Base-by-base conservation (phyloP, 176 grass and related monocot genomes). In the Cymbopogon citratus region DNA sequence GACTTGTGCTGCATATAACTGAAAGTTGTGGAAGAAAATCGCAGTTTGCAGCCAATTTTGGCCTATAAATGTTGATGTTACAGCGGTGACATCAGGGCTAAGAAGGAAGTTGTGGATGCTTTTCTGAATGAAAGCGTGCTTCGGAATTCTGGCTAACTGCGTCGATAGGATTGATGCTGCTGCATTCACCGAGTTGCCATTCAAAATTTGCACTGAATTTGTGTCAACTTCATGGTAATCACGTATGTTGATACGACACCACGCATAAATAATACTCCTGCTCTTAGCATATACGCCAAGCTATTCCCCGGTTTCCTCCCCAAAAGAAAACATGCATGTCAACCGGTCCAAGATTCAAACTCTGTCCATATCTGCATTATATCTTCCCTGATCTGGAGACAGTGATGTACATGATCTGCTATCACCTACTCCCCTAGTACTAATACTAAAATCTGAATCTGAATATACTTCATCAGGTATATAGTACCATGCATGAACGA, bases 61-160 rank as follows among this genome's bases (percentile, higher is more conserved):
- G 25, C 13, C 9, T 38, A 78, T 77, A 71, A 71, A 78, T 85
- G 60, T 48, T 23, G 83, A 78, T 70, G 82, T 45, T 69, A 45
- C 73, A 45, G 73, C 63, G 2, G 49, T 78, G 49, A 85, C 36
- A 60, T 84, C 62, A 67, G 34, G 14, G 39, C 15, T 12, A 66
- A 24, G 4, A 52, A 29, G 41, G 13, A 54, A 31, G 60, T 16
- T 25, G 18, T 2, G 4, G 18, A 9, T 21, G 5, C 4, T 35
- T 54, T 34, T 74, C 73, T 36, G 49, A 56, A 14, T 28, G 45
- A 43, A 40, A 56, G 60, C 45, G 10, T 66, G 31, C 15, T 52
- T 54, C 6, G 0, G 13, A 52, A 56, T 68, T 41, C 10, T 54
- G n/a, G 5, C 2, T 74, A 52, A 12, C 44, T 14, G 4, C 27